Evolutionary conservation across 1,139 yeast species (phyloP).

Genomic region (Geotrichum fermentans): DNA sequence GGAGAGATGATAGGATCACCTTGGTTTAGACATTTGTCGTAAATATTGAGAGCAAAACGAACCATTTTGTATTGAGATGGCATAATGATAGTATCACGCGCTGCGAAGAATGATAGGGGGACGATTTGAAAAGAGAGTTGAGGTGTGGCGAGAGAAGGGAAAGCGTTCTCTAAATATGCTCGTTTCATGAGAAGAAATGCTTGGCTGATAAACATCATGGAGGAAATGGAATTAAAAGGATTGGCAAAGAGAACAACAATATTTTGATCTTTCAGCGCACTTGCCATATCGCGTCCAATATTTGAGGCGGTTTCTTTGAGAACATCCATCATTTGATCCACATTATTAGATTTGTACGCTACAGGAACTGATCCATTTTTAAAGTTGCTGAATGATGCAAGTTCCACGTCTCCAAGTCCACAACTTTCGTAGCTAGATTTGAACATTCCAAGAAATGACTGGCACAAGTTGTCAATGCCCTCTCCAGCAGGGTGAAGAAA

Average conservation of each 20-base stretch:
- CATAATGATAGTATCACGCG: slow-evolving; percentile 44
- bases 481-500: slow-evolving; percentile 34
- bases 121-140: slow-evolving; percentile 40
- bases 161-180: background rate
- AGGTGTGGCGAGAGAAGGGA: background rate
- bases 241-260: slow-evolving; percentile 15
- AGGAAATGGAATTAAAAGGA: slow-evolving; percentile 18
- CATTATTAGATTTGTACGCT: slow-evolving; percentile 9
- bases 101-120: slow-evolving; percentile 50
- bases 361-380: slow-evolving; percentile 25
- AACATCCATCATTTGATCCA: slow-evolving; percentile 6
- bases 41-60: slow-evolving; percentile 55
- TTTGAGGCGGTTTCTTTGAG: background rate
- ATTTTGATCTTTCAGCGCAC: slow-evolving; percentile 3
- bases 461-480: slow-evolving; percentile 29
- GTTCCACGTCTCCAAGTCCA: slow-evolving; percentile 33
- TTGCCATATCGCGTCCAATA: background rate
- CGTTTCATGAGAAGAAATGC: slow-evolving; percentile 18
- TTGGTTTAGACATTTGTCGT: slow-evolving; percentile 46
- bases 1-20: slow-evolving; percentile 3
- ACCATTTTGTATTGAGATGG: slow-evolving; percentile 49
- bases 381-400: slow-evolving; percentile 29
- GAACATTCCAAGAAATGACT: slow-evolving; percentile 29
- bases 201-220: slow-evolving; percentile 9
- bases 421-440: slow-evolving; percentile 38